Base-by-base conservation (phyloP, 2,329 filamentous ascomycete species). In the Aspergillus terreus region DNA sequence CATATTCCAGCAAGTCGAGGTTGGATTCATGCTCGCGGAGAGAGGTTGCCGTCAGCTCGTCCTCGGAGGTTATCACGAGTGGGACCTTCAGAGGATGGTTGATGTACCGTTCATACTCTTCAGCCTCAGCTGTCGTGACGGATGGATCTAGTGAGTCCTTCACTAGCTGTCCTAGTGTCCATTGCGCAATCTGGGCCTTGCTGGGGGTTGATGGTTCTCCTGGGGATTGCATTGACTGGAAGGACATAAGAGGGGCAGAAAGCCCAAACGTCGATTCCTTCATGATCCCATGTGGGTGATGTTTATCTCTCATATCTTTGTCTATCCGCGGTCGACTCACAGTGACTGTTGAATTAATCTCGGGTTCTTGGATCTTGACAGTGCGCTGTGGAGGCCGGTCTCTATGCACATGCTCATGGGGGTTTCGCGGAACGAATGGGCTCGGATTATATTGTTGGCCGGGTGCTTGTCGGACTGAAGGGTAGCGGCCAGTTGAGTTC, bases 41-140 rank as follows among this genome's bases (percentile, higher is more conserved):
- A 1, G 68, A 68, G 4, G 65, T 59, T 2, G 69, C 66, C 0
- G 67, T 68, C 35, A 71, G 58, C 42, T 71, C 60, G 47, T 71
- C 63, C 52, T 74, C 74, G 0, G 72, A 74, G 1, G 75, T 73
- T 1, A 76, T 71, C 5, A 77, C 74, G 2, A 99, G 80, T 0
- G 92, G 91, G 1, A 99, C 83, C 49, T 87, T 92, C 50, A 95
- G 85, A 1, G 94, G 92, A 64, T 99, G 94, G 44, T 82, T 84
- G 59, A 99, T 85, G 71, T 97, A 99, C 21, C 87, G 84, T 52
- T 85, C 82, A 68, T 99, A 99, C 67, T 97, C 94, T 44, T 87
- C 85, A 21, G 85, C 83, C 73, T 97, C 92, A 36, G 83, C 80
- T 6, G 80, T 73, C 6, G 82, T 87, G 35, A 99, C 89, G 0